Evolutionary conservation across 1,284 basidiomycete species (phyloP), one percentile per base, ranked within the genome.

Genomic region (Apiotrichum laibachii): DNA sequence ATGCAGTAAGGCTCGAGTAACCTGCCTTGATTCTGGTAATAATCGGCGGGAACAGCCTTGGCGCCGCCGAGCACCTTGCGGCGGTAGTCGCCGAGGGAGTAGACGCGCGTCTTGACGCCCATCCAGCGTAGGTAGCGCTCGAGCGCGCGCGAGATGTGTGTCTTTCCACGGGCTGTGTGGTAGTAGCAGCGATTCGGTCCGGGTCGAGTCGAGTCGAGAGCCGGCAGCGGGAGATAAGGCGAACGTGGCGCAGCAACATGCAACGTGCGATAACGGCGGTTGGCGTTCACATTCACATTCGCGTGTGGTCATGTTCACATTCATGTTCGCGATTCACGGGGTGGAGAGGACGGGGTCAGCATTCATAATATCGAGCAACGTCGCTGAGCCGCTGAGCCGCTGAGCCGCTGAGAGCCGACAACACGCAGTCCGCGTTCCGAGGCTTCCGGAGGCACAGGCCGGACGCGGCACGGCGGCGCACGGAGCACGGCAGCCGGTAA

Each of bases 111-210:
- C 78, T 95, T 96, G 63, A 99, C 90, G 45, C 96, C 95, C 72
- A 94, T 89, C 96, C 96, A 99, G 71, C 92, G 85, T 1, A 99
- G 84, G 78, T 99, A 99, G 26, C 96, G 86, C 75, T 99, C 94
- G 34, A 99, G 84, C 19, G 95, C 88, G 55, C 95, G 86, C 1
- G 93, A 94, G 58, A 99, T 90, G 77, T 99, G 96, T 0, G 94
- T 98, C 80, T 98, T 98, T 49, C 94, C 94, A 54, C 94, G 85
- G 7, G 91, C 92, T 75, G 60, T 1, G 33, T 19, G 31, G 42
- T 15, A 40, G 35, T 19, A 22, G 33, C 35, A 11, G 26, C 33
- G 48, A 6, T 35, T 21, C 11, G 21, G n/a, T n/a, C 16, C 9
- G 4, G 40, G 43, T 19, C 18, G 6, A 19, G 26, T 19, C 31